These are phyloP conservation scores for Hansenula sp. DNA, from an alignment of 1,139 yeast genomes.

Conservation along the genomic window DNA sequence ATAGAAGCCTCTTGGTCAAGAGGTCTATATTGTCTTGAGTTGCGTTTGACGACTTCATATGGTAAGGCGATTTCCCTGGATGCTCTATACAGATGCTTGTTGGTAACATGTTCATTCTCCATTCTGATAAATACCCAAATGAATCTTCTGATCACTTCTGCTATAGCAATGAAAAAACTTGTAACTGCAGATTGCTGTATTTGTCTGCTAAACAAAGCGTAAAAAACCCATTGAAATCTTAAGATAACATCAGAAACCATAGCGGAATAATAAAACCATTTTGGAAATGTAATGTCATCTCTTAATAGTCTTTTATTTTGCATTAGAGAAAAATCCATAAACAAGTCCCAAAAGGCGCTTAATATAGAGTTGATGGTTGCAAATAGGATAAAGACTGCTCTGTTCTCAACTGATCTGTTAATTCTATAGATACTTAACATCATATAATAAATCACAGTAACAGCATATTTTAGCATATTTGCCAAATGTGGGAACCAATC, in stretches of 20 bases:
- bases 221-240: slow-evolving; percentile 90
- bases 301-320: slow-evolving; percentile 69
- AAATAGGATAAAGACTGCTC: slow-evolving; percentile 64
- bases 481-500: slow-evolving; percentile 97
- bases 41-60: slow-evolving; percentile 42
- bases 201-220: slow-evolving; percentile 62
- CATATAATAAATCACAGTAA: slow-evolving; percentile 66
- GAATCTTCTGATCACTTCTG: slow-evolving; percentile 78
- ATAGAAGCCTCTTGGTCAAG: slow-evolving; percentile 8
- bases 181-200: slow-evolving; percentile 91
- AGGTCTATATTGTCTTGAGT: slow-evolving; percentile 8
- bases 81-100: slow-evolving; percentile 80
- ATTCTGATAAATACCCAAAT: slow-evolving; percentile 89
- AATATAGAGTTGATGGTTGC: slow-evolving; percentile 71
- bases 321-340: slow-evolving; percentile 93
- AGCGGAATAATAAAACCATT: slow-evolving; percentile 64
- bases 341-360: slow-evolving; percentile 79
- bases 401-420: slow-evolving; percentile 36
- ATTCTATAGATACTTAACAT: slow-evolving; percentile 81
- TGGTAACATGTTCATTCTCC: slow-evolving; percentile 94
- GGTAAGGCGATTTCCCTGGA: slow-evolving; percentile 86
- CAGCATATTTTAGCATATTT: slow-evolving; percentile 74
- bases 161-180: slow-evolving; percentile 76
- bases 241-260: slow-evolving; percentile 69
- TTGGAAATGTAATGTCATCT: slow-evolving; percentile 60